Base-by-base conservation (phyloP, 1,284 basidiomycete species). In the Retiboletus flavoniger region DNA sequence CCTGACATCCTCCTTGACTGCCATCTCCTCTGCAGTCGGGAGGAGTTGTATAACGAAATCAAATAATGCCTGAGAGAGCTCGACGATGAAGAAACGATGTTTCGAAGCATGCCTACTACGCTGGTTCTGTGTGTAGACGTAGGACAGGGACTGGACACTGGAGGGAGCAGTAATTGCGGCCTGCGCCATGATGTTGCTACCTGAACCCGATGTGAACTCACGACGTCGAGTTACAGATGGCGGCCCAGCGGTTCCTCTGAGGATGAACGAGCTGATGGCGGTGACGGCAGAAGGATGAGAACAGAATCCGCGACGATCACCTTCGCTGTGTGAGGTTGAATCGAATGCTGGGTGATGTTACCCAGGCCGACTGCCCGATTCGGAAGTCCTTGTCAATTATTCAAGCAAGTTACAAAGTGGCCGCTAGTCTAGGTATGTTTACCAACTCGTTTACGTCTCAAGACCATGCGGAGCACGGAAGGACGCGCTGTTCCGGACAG, bases 1-100 rank as follows among this genome's bases (percentile, higher is more conserved):
- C 65, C 96, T 81, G 59, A 98, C 95, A 65, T 96, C 93, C 75
- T 98, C 96, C 79, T 98, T 99, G 64, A 95, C 87, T 48, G 85
- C 82, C 73, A 96, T 84, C 75, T 97, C 94, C 67, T 95, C 93
- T 47, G 83, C 74, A 4, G 92, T 93, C 7, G 94, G 94, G 19
- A 96, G 80, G 44, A 95, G 82, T 67, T 93, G 92, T 54, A 96
- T 84, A 53, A 96, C 91, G 72, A 95, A 92, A 73, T 90, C 88
- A 73, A 86, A 87, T 53, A 91, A 82, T 48, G 77, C 79, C 61
- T 79, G 77, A 14, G 88, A 89, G 64, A 90, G 81, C 62, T 89
- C 87, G 21, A 77, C 74, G 56, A 80, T 76, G 56, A 76, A 70
- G 75, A 89, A 89, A 53, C 82, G 82, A 64, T 83, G 81, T 61